Conservation (phyloP, 2,329 filamentous ascomycete genomes). For the Xylariaceae sp. region DNA sequence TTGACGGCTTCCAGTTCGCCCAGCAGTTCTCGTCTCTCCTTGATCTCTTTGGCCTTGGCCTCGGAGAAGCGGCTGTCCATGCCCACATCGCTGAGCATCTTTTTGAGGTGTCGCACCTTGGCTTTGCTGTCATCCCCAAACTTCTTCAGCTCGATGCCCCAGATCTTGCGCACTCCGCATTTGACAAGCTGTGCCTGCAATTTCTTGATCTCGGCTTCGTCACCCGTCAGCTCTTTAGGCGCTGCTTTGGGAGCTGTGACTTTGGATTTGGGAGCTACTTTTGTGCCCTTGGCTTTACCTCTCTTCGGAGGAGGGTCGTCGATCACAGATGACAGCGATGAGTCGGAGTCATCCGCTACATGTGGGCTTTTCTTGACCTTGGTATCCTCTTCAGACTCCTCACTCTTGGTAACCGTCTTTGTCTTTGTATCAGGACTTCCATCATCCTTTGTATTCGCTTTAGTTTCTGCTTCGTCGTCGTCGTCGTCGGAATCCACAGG, state of each 20-base stretch:
- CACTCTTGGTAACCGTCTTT: constrained; percentile 28
- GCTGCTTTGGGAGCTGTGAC: constrained; percentile 38
- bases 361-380: constrained; percentile 35
- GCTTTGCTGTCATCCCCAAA: constrained; percentile 68
- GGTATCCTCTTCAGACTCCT: constrained; percentile 33
- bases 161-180: constrained; percentile 90
- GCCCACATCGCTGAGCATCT: constrained; percentile 75
- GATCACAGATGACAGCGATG: constrained; percentile 70
- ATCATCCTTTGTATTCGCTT: constrained; percentile 13
- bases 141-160: constrained; percentile 78
- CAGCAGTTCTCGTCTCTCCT: constrained; percentile 78
- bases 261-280: constrained; percentile 29
- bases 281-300: constrained; percentile 45
- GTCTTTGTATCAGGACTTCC: constrained; percentile 3
- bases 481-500: constrained; percentile 2
- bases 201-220: constrained; percentile 80
- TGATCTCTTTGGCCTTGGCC: constrained; percentile 81
- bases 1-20: constrained; percentile 83
- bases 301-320: constrained; percentile 65
- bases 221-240: constrained; percentile 46
- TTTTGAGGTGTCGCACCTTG: constrained; percentile 79
- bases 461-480: constrained; percentile 13
- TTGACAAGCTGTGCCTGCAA: constrained; percentile 84
- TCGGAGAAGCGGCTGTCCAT: constrained; percentile 88
- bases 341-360: constrained; percentile 25